A percentile compares a stretch with the other conserved stretches of the same genome.
phyloP scores from a whole-genome alignment of 345 rosid genomes.

The Lumnitzera racemosa region DNA sequence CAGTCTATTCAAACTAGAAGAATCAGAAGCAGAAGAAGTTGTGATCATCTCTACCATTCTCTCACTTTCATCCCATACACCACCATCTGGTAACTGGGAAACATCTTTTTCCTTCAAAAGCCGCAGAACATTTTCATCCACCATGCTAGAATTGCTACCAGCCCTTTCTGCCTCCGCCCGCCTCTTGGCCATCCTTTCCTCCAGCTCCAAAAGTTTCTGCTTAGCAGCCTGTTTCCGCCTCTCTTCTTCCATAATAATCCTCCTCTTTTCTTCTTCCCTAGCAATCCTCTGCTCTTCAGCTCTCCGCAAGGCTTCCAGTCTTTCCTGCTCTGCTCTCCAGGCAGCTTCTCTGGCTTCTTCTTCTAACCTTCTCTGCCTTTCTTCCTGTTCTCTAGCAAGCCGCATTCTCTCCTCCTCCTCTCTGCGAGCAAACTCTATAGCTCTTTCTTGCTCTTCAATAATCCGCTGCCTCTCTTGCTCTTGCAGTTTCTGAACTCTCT shows the following conservation, averaged over 20 bases:
- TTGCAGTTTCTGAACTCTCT: conserved; percentile 94
- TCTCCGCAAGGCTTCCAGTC: conserved; percentile 53
- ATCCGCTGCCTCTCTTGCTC: conserved; percentile 76
- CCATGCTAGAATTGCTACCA: conserved; percentile 38
- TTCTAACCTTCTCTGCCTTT: conserved; percentile 59
- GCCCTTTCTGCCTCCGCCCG: conserved; percentile 46
- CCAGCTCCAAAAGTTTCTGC: conserved; percentile 89
- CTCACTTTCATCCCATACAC: conserved; percentile 90
- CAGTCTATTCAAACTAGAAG: conserved; percentile 43
- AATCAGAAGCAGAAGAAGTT: conserved; percentile 65
- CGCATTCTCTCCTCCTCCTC: conserved; percentile 88
- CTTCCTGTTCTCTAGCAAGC: conserved; percentile 76
- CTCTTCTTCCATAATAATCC: conserved; percentile 82
- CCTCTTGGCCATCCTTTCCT: conserved; percentile 88
- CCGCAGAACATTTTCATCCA: conserved; percentile 42
- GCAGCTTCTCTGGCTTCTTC: conserved; percentile 88
- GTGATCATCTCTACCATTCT: conserved; percentile 90
- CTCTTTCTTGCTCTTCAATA: conserved; percentile 81
- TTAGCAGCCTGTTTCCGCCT: conserved; percentile 96
- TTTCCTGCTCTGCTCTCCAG: conserved; percentile 88
- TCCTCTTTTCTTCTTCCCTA: conserved; percentile 86
- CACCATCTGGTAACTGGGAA: conserved; percentile 33
- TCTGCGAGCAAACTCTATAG: conserved; percentile 66
- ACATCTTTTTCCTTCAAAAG: conserved; percentile 38
- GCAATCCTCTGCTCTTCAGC: conserved; percentile 80